Conservation (phyloP, 169 alveolate species). For the Cryptosporidium sp. region DNA sequence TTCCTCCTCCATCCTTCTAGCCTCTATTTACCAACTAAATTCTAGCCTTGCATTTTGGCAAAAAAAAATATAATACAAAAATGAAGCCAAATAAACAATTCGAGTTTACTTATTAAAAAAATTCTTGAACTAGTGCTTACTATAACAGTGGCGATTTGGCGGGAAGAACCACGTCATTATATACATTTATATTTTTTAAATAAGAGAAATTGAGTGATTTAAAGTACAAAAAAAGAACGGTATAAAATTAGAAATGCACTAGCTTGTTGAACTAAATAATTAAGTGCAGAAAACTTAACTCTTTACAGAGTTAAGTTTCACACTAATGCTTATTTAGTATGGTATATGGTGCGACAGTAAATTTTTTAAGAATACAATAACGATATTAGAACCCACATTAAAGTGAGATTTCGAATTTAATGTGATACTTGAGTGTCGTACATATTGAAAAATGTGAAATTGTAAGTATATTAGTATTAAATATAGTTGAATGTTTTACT, state of each 20-base stretch:
- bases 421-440: constrained; percentile 30
- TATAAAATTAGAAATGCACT: not conserved
- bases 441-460: not conserved
- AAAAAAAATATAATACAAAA: not conserved
- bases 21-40: too few relatives aligned
- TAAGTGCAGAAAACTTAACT: not conserved
- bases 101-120: not conserved
- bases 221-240: not conserved
- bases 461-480: not conserved
- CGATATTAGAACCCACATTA: constrained; percentile 36
- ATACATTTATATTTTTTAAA: not conserved
- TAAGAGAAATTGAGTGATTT: not conserved
- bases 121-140: not conserved
- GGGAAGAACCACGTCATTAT: not conserved
- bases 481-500: too few relatives aligned
- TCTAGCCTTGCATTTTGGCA: not conserved
- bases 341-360: constrained; percentile 30
- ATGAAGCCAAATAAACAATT: too few relatives aligned
- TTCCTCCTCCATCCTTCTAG: not conserved
- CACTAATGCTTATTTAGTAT: not conserved
- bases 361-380: not conserved
- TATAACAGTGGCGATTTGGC: not conserved
- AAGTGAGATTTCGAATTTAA: not conserved
- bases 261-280: constrained; percentile 12
- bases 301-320: not conserved